Conservation (phyloP, 257 asterid genomes). For the Penstemon davidsonii region DNA sequence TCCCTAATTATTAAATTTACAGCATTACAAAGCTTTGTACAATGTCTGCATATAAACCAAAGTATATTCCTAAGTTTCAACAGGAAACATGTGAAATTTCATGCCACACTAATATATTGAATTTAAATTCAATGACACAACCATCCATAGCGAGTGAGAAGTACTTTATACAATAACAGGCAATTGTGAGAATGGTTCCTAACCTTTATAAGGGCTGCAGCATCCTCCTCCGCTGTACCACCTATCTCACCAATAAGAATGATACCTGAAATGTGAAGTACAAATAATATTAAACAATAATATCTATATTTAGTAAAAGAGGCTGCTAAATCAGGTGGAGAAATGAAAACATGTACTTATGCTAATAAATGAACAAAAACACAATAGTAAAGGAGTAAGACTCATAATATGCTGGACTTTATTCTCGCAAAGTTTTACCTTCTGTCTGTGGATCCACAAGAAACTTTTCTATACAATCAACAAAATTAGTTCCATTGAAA, state of each 20-base stretch:
- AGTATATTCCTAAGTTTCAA: not conserved
- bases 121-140: not conserved
- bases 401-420: no score
- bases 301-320: slow-evolving; percentile 5
- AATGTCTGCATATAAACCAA: not conserved
- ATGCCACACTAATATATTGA: not conserved
- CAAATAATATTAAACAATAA: slow-evolving; percentile 22
- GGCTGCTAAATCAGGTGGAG: not conserved
- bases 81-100: slow-evolving; percentile 6
- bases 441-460: slow-evolving; percentile 95
- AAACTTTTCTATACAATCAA: slow-evolving; percentile 86
- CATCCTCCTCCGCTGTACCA: slow-evolving; percentile 99
- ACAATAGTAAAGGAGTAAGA: no score
- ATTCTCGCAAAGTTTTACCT: slow-evolving; percentile 47
- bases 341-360: not conserved
- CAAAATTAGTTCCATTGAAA: slow-evolving; percentile 96
- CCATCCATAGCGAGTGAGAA: not conserved
- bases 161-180: slow-evolving; percentile 7
- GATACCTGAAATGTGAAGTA: slow-evolving; percentile 57
- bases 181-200: slow-evolving; percentile 17
- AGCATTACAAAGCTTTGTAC: slow-evolving; percentile 1
- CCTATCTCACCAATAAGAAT: slow-evolving; percentile 96
- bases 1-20: not conserved
- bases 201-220: slow-evolving; percentile 94
- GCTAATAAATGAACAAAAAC: not conserved